phyloP scores from a whole-genome alignment of 352 stramenopile genomes.

The Phytophthora pinifolia region DNA sequence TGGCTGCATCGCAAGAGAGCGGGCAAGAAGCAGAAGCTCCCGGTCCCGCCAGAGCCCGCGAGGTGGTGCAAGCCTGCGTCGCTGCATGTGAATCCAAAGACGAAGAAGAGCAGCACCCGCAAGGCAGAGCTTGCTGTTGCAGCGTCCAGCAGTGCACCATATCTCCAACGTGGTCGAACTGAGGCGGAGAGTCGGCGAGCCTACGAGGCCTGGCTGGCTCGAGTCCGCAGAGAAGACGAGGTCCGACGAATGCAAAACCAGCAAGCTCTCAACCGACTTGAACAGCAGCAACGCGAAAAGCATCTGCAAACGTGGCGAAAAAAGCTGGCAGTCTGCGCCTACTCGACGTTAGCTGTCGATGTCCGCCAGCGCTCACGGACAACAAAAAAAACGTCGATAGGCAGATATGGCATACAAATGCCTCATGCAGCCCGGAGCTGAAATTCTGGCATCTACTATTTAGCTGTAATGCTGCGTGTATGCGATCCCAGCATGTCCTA shows the following conservation, averaged over 20 bases:
- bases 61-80: slow-evolving; percentile 43
- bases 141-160: slow-evolving; percentile 1
- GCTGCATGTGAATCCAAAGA: slow-evolving; percentile 51
- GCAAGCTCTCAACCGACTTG: slow-evolving; percentile 25
- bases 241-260: slow-evolving; percentile 35
- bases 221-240: slow-evolving; percentile 48
- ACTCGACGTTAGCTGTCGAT: slow-evolving; percentile 41
- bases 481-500: slow-evolving; percentile 6
- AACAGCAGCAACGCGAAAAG: slow-evolving; percentile 34
- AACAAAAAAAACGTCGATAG: too few species aligned
- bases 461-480: too few species aligned
- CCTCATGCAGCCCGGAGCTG: too few species aligned
- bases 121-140: slow-evolving; percentile 11
- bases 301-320: slow-evolving; percentile 62
- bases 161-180: not conserved
- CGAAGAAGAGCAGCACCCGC: slow-evolving; percentile 17
- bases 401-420: too few species aligned
- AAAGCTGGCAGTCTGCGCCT: slow-evolving; percentile 69
- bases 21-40: slow-evolving; percentile 26
- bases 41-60: slow-evolving; percentile 1
- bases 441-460: not conserved
- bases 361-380: too few species aligned
- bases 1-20: slow-evolving; percentile 40
- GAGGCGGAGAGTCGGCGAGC: slow-evolving; percentile 18
- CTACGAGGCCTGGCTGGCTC: slow-evolving; percentile 45